These are phyloP conservation scores for Colletotrichum gloeosporioides DNA, from an alignment of 2,329 filamentous ascomycete species.

Conservation along the genomic window DNA sequence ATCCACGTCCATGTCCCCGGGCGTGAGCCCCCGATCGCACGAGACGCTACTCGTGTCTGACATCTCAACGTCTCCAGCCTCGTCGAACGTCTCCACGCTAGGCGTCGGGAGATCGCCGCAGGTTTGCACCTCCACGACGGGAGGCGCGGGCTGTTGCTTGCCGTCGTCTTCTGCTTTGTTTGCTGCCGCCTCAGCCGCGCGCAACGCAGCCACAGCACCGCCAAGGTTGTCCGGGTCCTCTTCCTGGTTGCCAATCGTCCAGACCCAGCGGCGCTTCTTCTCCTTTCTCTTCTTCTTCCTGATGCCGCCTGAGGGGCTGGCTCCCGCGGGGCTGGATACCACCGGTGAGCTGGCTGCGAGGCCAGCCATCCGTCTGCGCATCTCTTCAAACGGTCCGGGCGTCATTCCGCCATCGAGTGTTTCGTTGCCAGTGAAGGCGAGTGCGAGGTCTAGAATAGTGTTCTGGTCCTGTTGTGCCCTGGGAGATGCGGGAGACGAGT, in stretches of 20 bases:
- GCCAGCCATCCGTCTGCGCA: constrained; percentile 61
- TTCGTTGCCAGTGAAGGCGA: constrained; percentile 59
- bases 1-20: constrained; percentile 38
- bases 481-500: constrained; percentile 55
- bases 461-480: constrained; percentile 39
- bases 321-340: constrained; percentile 7
- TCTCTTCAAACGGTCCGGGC: constrained; percentile 68
- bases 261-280: constrained; percentile 69
- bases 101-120: constrained; percentile 41
- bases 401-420: constrained; percentile 67
- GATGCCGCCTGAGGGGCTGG: constrained; percentile 46
- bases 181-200: constrained; percentile 35
- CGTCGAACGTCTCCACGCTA: constrained; percentile 43
- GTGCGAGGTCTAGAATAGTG: constrained; percentile 51
- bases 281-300: constrained; percentile 62
- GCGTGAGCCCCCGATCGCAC: constrained; percentile 34
- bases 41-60: constrained; percentile 50
- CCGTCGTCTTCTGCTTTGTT: constrained; percentile 15
- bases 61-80: constrained; percentile 51
- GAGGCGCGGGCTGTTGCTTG: neutral
- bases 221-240: constrained; percentile 48
- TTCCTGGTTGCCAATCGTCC: constrained; percentile 66
- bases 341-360: constrained; percentile 47
- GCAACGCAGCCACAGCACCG: constrained; percentile 46
- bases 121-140: neutral